These are phyloP conservation scores for Purpureocillium takamizusanense DNA, from an alignment of 2,329 filamentous ascomycete genomes.

Conservation along the genomic window DNA sequence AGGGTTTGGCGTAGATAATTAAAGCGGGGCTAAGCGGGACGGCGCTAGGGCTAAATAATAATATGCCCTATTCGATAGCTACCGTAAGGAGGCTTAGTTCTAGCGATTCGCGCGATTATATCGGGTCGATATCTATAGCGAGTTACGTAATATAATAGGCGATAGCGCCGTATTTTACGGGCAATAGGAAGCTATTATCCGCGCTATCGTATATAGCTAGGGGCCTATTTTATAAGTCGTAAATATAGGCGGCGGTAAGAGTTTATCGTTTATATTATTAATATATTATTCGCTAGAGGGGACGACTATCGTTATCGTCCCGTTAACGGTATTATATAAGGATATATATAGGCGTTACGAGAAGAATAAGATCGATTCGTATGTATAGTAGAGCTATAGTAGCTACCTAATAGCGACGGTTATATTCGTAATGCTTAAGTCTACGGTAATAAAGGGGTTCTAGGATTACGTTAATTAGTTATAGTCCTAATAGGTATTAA, in stretches of 20 bases:
- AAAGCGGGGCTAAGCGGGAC: no score
- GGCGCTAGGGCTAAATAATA: no score
- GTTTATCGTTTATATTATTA: constrained; percentile 10
- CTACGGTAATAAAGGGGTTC: constrained; percentile 3
- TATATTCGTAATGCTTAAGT: constrained; percentile 4
- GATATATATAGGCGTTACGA: constrained; percentile 4
- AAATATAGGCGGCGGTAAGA: constrained; percentile 9
- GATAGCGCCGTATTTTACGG: constrained; percentile 2
- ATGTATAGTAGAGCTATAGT: neutral
- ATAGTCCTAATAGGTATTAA: neutral
- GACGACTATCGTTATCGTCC: constrained; percentile 6
- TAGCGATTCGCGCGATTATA: neutral
- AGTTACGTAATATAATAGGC: constrained; percentile 6
- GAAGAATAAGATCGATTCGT: neutral
- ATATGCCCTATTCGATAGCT: no score
- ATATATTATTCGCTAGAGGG: constrained; percentile 4
- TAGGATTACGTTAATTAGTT: constrained; percentile 3
- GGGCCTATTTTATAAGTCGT: constrained; percentile 7
- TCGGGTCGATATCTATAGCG: neutral
- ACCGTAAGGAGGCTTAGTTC: neutral
- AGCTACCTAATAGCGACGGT: neutral
- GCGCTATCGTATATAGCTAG: constrained; percentile 2
- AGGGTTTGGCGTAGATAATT: no score
- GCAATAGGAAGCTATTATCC: constrained; percentile 6
- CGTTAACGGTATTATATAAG: constrained; percentile 3